Percentiles rank a stretch among this genome's conserved stretches.
phyloP scores from a whole-genome alignment of 805 yeast genomes.

The Wickerhamiella nectarea region DNA sequence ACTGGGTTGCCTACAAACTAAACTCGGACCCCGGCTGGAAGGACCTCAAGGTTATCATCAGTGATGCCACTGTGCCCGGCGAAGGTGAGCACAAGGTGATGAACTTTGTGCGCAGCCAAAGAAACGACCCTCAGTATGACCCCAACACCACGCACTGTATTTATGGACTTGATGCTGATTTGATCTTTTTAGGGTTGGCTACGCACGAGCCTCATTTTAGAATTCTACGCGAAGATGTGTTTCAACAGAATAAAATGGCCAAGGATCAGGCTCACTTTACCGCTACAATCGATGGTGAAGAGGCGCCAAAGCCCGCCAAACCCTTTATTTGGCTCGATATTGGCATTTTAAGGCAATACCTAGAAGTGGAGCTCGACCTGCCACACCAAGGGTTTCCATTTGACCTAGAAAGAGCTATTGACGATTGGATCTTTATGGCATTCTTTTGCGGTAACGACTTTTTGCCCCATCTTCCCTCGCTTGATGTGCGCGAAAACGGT shows the following conservation, averaged over 20 bases:
- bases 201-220: conserved; percentile 97
- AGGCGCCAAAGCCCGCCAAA: conserved; percentile 26
- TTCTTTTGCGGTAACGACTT: conserved; percentile 98
- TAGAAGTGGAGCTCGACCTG: conserved; percentile 64
- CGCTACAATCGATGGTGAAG: conserved; percentile 25
- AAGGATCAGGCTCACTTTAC: conserved; percentile 27
- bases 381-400: conserved; percentile 59
- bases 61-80: conserved; percentile 97
- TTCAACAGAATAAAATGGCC: conserved; percentile 51
- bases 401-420: conserved; percentile 90
- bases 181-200: conserved; percentile 88
- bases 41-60: conserved; percentile 70
- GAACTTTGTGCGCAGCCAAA: conserved; percentile 85
- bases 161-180: conserved; percentile 95
- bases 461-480: conserved; percentile 86
- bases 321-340: conserved; percentile 94
- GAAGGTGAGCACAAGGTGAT: conserved; percentile 98
- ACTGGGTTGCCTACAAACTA: conserved; percentile 86
- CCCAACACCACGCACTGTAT: conserved; percentile 94
- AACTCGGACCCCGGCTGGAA: conserved; percentile 91
- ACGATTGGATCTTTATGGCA: conserved; percentile 98
- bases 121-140: conserved; percentile 72
- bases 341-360: conserved; percentile 73
- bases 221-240: conserved; percentile 90
- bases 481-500: conserved; percentile 90